A percentile compares a stretch with the other conserved stretches of the same genome.
Evolutionary conservation across 139 green algal species (phyloP).

Genomic region (Nannochloris sp.): DNA sequence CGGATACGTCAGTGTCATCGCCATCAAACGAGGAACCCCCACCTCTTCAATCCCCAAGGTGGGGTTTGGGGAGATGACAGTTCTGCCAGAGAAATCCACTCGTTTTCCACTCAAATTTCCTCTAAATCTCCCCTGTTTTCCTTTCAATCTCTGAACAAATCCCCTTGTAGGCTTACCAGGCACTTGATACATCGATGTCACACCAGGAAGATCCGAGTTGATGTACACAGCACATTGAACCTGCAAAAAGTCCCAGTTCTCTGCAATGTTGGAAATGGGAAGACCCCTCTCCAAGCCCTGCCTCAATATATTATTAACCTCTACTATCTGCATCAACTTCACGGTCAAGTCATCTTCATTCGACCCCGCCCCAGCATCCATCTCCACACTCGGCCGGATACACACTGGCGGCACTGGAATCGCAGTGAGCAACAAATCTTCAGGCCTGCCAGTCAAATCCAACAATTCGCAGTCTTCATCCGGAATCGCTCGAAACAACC

Average conservation of each 20-base stretch:
- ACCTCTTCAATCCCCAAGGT: slow-evolving; percentile 89
- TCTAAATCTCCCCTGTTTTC: slow-evolving; percentile 95
- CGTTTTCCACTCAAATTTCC: slow-evolving; percentile 96
- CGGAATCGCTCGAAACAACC: slow-evolving; percentile 71
- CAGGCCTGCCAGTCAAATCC: slow-evolving; percentile 58
- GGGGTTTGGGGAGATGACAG: slow-evolving; percentile 97
- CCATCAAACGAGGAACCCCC: slow-evolving; percentile 82
- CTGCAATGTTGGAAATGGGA: slow-evolving; percentile 5
- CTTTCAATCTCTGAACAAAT: slow-evolving; percentile 98
- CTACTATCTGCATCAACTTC: slow-evolving; percentile 91
- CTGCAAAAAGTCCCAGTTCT: slow-evolving; percentile 92
- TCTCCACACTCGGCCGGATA: slow-evolving; percentile 93
- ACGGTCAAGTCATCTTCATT: slow-evolving; percentile 99
- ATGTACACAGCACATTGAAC: slow-evolving; percentile 64
- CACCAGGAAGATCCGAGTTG: slow-evolving; percentile 88
- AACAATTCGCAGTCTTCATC: slow-evolving; percentile 49
- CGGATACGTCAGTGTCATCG: slow-evolving; percentile 87
- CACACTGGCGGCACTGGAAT: slow-evolving; percentile 89
- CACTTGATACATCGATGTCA: slow-evolving; percentile 56
- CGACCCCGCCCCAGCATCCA: slow-evolving; percentile 77
- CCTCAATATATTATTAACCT: slow-evolving; percentile 75
- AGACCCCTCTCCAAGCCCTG: slow-evolving; percentile 47
- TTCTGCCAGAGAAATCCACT: slow-evolving; percentile 93
- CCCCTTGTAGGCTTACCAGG: slow-evolving; percentile 73
- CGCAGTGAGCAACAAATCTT: slow-evolving; percentile 77